phyloP scores from a whole-genome alignment of 768 basidiomycete genomes.

The Rubroboletus satanas region DNA sequence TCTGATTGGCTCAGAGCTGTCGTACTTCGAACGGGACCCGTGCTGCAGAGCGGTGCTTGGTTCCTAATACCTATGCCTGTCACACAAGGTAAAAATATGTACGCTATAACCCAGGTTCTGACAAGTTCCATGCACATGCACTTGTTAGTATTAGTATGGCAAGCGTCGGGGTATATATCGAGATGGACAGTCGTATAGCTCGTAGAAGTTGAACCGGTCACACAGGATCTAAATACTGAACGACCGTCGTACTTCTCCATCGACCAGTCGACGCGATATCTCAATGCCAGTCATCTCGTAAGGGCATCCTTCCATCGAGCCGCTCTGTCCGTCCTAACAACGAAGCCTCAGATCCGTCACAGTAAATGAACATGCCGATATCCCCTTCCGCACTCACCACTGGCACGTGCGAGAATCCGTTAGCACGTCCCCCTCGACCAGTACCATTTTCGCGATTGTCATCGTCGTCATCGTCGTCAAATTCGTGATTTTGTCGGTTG shows the following conservation, averaged over 20 bases:
- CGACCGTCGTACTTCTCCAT: no score
- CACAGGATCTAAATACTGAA: not conserved
- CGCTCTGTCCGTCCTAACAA: not conserved
- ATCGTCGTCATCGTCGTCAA: accelerated
- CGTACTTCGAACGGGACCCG: not conserved
- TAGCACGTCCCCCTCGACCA: not conserved
- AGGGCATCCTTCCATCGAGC: not conserved
- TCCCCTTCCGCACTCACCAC: not conserved
- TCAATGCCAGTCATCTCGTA: not conserved
- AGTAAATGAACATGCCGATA: not conserved
- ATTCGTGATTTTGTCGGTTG: accelerated
- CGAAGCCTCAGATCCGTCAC: not conserved
- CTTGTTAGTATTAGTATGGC: not conserved
- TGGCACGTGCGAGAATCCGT: not conserved
- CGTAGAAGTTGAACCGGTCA: no score
- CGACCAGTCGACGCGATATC: not conserved
- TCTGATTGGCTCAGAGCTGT: not conserved
- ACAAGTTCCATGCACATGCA: not conserved
- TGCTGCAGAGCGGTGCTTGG: not conserved
- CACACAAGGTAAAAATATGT: not conserved
- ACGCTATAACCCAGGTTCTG: not conserved
- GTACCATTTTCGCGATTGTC: not conserved
- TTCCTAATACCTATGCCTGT: not conserved
- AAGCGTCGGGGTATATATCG: not conserved
- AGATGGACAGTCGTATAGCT: not conserved